Percentiles rank a stretch among this genome's conserved stretches.
phyloP scores from a whole-genome alignment of 2,329 filamentous ascomycete species.

The Aspergillus costaricaensis region DNA sequence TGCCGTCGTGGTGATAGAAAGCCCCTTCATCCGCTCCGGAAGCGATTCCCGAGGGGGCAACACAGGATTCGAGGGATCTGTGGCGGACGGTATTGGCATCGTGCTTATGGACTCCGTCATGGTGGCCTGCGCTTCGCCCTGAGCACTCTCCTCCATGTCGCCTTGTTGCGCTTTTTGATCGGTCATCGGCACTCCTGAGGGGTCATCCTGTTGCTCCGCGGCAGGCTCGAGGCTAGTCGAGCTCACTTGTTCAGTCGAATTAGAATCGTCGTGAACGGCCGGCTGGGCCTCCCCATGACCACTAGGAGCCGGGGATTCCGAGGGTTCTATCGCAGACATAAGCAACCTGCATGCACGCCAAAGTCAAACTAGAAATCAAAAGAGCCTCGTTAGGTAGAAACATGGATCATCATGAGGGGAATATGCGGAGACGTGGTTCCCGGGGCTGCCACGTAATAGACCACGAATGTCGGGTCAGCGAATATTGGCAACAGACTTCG shows the following conservation, averaged over 20 bases:
- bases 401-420: constrained; percentile 30
- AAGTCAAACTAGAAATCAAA: constrained; percentile 13
- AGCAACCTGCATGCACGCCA: constrained; percentile 46
- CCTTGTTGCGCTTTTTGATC: constrained; percentile 12
- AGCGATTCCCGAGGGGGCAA: constrained; percentile 26
- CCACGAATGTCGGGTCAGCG: not conserved
- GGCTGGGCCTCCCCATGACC: constrained; percentile 28
- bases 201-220: constrained; percentile 23
- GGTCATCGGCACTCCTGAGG: constrained; percentile 10
- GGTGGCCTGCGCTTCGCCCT: constrained; percentile 3
- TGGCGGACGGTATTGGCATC: constrained; percentile 8
- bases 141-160: constrained; percentile 19
- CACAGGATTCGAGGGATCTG: constrained; percentile 16
- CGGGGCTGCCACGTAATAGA: constrained; percentile 8
- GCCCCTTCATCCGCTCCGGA: constrained; percentile 31
- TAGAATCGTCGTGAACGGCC: constrained; percentile 22
- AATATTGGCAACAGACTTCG: not conserved
- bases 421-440: constrained; percentile 9
- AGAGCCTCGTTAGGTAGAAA: constrained; percentile 19
- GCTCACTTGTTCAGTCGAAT: constrained; percentile 23
- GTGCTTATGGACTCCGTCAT: constrained; percentile 7
- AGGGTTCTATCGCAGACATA: constrained; percentile 38
- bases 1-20: constrained; percentile 35
- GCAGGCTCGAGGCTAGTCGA: constrained; percentile 22
- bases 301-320: constrained; percentile 25